Base-by-base conservation (phyloP, 192 early-diverging fungal species). In the Rhizophagus sp. region DNA sequence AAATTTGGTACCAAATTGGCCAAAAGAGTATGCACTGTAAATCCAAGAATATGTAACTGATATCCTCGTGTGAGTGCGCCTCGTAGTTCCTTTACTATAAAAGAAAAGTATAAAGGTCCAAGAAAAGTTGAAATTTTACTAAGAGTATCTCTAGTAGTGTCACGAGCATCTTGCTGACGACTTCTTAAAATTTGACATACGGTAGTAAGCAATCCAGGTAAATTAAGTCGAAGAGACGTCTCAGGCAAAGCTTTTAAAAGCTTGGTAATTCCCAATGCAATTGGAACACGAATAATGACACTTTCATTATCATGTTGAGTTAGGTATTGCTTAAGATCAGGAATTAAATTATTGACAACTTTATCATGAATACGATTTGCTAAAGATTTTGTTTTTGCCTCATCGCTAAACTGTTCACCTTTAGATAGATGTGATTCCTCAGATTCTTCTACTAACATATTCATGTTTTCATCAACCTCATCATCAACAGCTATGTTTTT, bases 31-130 rank as follows among this genome's bases (percentile, higher is more conserved):
- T 98, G 94, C 68, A 98, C 78, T 1, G 97, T 98, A 84, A 92
- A 98, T 61, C 94, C 95, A n/a, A 99, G 91, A 17, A 99, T 95
- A 83, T 99, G 97, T 44, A 95, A 87, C 78, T 97, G 94, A 78
- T 96, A 94, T 62, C 97, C 98, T 8, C 94, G 88, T 34, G 89
- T 87, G 66, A 99, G 83, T 25, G 92, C 92, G 22, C 89, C 84
- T 63, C 86, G 85, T 47, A 99, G 86, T 83, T 98, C 96, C 78
- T 93, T 94, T 22, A 99, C 81, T 65, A 99, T 90, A 83, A 97
- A 99, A 11, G 87, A 89, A 74, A 99, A 91, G 85, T 95, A 98
- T 9, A 83, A 57, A 1, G 95, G 88, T 7, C 97, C 97, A 19
- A 99, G 85, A 82, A 96, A 90, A 50, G 89, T 89, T 12, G 91